Conservation (phyloP, 805 yeast species). For the Blastobotrys attinorum region DNA sequence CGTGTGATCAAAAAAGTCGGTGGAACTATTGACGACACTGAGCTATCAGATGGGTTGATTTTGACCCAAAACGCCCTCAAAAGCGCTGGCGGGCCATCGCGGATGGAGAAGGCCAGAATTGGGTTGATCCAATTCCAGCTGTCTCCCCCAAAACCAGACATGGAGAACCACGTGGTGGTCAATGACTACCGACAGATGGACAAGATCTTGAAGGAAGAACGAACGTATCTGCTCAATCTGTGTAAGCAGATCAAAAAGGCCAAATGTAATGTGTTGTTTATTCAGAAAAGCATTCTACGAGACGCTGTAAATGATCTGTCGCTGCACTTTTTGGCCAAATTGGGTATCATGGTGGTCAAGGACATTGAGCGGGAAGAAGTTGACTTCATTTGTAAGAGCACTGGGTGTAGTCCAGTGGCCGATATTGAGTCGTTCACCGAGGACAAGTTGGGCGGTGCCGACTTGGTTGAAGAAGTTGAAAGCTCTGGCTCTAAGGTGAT, state of each 20-base stretch:
- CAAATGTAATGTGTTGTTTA: conserved; percentile 84
- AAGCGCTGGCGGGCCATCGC: conserved; percentile 88
- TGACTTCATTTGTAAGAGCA: conserved; percentile 76
- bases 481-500: conserved; percentile 86
- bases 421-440: conserved; percentile 91
- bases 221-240: conserved; percentile 88
- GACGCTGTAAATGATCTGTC: conserved; percentile 95
- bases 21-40: conserved; percentile 96
- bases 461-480: conserved; percentile 84
- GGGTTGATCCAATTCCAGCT: conserved; percentile 89
- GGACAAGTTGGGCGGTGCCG: conserved; percentile 87
- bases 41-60: conserved; percentile 80
- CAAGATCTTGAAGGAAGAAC: conserved; percentile 93
- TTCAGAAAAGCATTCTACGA: conserved; percentile 87
- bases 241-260: conserved; percentile 96
- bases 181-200: conserved; percentile 99
- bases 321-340: conserved; percentile 85
- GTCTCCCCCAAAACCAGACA: conserved; percentile 94
- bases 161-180: conserved; percentile 96
- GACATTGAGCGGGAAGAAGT: conserved; percentile 96
- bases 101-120: conserved; percentile 88
- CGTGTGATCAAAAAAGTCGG: conserved; percentile 90
- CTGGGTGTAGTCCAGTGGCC: conserved; percentile 94
- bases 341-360: conserved; percentile 88
- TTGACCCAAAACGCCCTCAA: conserved; percentile 85